Conservation (phyloP, 2,329 filamentous ascomycete species). For the Colletotrichum camelliae region DNA sequence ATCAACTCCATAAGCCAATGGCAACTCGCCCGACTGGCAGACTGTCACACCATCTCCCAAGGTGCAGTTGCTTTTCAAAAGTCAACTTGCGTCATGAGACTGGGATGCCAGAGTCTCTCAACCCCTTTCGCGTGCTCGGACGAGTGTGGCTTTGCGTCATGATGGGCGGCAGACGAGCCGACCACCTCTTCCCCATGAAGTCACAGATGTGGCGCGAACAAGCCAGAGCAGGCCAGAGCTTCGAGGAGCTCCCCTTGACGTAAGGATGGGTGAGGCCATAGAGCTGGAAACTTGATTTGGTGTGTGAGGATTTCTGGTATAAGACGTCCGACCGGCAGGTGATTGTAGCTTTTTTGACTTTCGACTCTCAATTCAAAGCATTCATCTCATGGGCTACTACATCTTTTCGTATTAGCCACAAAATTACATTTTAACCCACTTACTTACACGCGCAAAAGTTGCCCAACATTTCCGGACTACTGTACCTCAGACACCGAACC, state of each 20-base stretch:
- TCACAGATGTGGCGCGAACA: slow-evolving; percentile 23
- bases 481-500: neutral
- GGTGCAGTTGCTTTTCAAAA: slow-evolving; percentile 3
- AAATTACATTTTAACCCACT: neutral
- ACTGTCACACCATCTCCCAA: slow-evolving; percentile 23
- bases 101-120: slow-evolving; percentile 6
- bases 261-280: slow-evolving; percentile 1
- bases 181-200: slow-evolving; percentile 17
- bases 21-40: neutral
- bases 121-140: slow-evolving; percentile 14
- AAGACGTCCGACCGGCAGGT: slow-evolving; percentile 17
- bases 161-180: slow-evolving; percentile 10
- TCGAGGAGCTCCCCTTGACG: slow-evolving; percentile 20
- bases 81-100: slow-evolving; percentile 23
- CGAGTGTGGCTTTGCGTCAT: slow-evolving; percentile 27
- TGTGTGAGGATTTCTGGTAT: slow-evolving; percentile 16
- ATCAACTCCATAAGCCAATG: slow-evolving; percentile 33
- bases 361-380: slow-evolving; percentile 13
- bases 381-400: slow-evolving; percentile 10
- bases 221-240: slow-evolving; percentile 17
- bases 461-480: slow-evolving; percentile 21
- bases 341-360: neutral
- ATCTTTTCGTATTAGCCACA: slow-evolving; percentile 10
- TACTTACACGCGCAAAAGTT: neutral
- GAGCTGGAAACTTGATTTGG: slow-evolving; percentile 24